Evolutionary conservation across 2,329 filamentous ascomycete species (phyloP), one percentile per base, ranked within the genome.

Genomic region (Fusarium praegraminearum): DNA sequence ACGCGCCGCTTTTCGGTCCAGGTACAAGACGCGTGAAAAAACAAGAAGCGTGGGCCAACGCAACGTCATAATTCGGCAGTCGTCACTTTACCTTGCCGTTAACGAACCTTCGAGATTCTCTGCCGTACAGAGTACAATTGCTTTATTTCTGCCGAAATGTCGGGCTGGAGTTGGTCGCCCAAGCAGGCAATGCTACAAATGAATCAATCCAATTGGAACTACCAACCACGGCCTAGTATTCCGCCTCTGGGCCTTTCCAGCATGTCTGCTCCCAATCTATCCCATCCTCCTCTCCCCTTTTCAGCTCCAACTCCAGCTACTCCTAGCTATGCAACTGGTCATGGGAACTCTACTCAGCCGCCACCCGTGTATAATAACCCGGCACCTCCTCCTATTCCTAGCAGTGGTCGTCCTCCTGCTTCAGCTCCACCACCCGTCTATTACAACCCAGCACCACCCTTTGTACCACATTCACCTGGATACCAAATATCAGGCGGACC

Each of bases 151-250:
- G 33, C 44, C 44, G 40, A 41, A 10, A 69, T 69, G 66, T 69
- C 66, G 26, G 67, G 58, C 24, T 70, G 67, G 62, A 54, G 62
- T 20, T 70, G 67, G 67, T 70, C 67, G 32, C 67, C 67, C 30
- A 68, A 52, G 46, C 67, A 67, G 30, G 63, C 51, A 24, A 70
- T 70, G 67, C 35, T 50, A 35, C 67, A 70, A 43, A 44, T 70
- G 58, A 59, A 54, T 40, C 57, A 55, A 33, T 46, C 28, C 15
- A 51, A 20, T 13, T 56, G 57, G 36, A 53, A 35, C 10, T 24
- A 13, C 13, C 60, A 57, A 15, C 38, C 64, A 12, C 46, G 28
- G 26, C 62, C 51, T 26, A 24, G 36, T 32, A 43, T 53, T 50
- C 53, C 44, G 16, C 24, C 49, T 28, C 32, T 30, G 35, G 30